Evolutionary conservation across 163 green algal species (phyloP).

Genomic region (Chlamydomonas reinhardtii): DNA sequence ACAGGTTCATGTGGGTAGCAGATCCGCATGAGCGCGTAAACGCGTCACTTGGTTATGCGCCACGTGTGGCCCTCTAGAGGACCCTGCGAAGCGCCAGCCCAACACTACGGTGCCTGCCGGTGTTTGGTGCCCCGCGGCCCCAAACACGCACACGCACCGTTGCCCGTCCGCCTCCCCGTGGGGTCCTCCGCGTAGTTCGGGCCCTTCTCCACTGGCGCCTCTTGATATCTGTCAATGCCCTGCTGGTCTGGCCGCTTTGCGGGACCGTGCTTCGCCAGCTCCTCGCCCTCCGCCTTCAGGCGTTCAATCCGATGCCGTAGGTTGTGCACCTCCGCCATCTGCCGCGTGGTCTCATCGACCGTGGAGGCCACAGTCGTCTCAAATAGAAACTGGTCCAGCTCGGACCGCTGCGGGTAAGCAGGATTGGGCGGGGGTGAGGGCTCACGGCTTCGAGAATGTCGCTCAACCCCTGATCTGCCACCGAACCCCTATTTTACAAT

Average conservation of each 20-base stretch:
- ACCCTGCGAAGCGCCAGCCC: no score
- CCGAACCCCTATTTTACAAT: background rate
- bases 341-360: conserved; percentile 65
- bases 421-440: background rate
- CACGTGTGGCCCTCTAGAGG: no score
- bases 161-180: conserved; percentile 80
- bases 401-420: conserved; percentile 65
- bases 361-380: conserved; percentile 67
- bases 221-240: conserved; percentile 80
- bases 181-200: conserved; percentile 81
- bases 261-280: conserved; percentile 85
- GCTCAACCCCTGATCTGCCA: background rate
- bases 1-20: no score
- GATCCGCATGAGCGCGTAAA: no score
- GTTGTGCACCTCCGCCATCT: conserved; percentile 80
- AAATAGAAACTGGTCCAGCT: conserved; percentile 86
- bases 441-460: background rate
- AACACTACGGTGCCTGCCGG: no score
- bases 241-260: conserved; percentile 83
- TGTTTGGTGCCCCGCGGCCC: no score
- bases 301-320: conserved; percentile 75
- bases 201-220: conserved; percentile 71
- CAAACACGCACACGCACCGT: conserved; percentile 60
- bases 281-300: conserved; percentile 83
- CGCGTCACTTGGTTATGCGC: no score